These are phyloP conservation scores for Nothophaeocryptopus gaeumannii DNA, from an alignment of 2,329 filamentous ascomycete species.

Conservation along the genomic window DNA sequence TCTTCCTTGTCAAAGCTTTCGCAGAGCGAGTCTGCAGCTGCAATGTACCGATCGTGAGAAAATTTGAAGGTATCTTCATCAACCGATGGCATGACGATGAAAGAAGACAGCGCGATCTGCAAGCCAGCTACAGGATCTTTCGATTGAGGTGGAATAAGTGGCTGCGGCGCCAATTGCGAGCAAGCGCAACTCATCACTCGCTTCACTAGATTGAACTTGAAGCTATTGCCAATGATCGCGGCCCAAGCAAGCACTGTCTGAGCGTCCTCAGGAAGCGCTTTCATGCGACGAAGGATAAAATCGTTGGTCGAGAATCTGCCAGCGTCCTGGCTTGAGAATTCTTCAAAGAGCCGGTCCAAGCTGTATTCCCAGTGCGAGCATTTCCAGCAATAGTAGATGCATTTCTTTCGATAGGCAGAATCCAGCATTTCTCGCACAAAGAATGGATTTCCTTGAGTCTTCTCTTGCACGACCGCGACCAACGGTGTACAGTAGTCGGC, in stretches of 20 bases:
- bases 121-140: constrained; percentile 74
- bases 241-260: constrained; percentile 82
- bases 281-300: constrained; percentile 75
- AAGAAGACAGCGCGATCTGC: constrained; percentile 76
- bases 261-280: constrained; percentile 71
- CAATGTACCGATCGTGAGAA: constrained; percentile 81
- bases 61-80: constrained; percentile 84
- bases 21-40: constrained; percentile 68
- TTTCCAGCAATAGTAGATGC: constrained; percentile 87
- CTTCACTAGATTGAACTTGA: constrained; percentile 79
- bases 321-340: constrained; percentile 76
- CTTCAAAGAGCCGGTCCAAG: constrained; percentile 78
- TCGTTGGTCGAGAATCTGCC: constrained; percentile 77
- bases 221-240: constrained; percentile 74
- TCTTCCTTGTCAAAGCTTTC: constrained; percentile 65
- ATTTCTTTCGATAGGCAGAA: constrained; percentile 79
- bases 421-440: constrained; percentile 90
- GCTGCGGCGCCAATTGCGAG: constrained; percentile 50
- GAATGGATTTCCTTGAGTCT: constrained; percentile 87
- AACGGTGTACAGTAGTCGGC: constrained; percentile 69
- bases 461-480: constrained; percentile 81
- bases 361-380: constrained; percentile 80
- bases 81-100: constrained; percentile 76
- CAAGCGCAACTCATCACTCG: constrained; percentile 74
- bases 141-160: constrained; percentile 55